Base-by-base conservation (phyloP, 2,329 filamentous ascomycete genomes). In the Dryadomyces quercivorus region DNA sequence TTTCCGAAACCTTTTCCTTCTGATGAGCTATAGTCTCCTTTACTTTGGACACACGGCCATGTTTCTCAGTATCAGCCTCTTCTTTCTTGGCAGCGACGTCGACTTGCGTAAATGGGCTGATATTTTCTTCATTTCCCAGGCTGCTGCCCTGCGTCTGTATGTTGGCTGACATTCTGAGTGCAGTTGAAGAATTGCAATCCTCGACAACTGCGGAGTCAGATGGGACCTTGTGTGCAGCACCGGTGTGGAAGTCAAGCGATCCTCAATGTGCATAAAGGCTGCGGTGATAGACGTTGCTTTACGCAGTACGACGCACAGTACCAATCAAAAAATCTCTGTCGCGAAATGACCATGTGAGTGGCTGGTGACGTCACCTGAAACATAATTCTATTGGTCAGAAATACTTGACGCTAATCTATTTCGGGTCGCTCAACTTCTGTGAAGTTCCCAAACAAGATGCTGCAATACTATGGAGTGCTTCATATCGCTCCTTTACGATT, bases 1-100 rank as follows among this genome's bases (percentile, higher is more conserved):
- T 56, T 34, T 48, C 52, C 9, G 36, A 26, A 18, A 49, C n/a
- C 22, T 56, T 56, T 16, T 53, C 40, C 13, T 56, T 53, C n/a
- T 56, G 40, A 26, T 50, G 43, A 3, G 36, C 38, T 7, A 50
- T 5, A 5, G 22, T 52, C 34, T 51, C 42, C 10, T 53, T 56
- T 3, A 47, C 12, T 10, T 42, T 45, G 26, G 34, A 16, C 12
- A 8, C 15, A n/a, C 1, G 21, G 44, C 9, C n/a, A 15, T 48
- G 18, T 13, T 38, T 34, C 15, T 36, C 22, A 13, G 21, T 8
- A 20, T 51, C 50, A 5, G 13, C 3, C 7, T 16, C n/a, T 40
- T 22, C 20, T 15, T 22, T 44, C 18, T 26, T 18, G 7, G 16
- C 36, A 26, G 50, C 26, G 26, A 5, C 26, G 26, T 31, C 26